Conservation (phyloP, 768 basidiomycete genomes). For the Leucogyrophana mollusca region DNA sequence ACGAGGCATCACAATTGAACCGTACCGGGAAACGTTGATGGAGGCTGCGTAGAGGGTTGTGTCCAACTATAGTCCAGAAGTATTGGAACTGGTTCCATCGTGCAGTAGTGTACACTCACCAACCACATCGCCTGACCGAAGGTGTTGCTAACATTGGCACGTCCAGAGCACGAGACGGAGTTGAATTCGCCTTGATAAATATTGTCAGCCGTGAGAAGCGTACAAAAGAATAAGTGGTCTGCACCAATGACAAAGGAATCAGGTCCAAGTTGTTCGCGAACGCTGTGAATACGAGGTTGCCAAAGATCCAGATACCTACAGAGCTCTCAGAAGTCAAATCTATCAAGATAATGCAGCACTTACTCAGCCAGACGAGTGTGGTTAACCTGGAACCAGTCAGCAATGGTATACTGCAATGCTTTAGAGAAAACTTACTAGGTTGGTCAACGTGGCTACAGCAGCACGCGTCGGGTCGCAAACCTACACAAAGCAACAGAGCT, state of each 20-base stretch:
- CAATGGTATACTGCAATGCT: not conserved
- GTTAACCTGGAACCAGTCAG: constrained; percentile 39
- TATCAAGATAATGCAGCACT: constrained; percentile 7
- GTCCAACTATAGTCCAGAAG: constrained; percentile 10
- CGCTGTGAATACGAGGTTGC: constrained; percentile 49
- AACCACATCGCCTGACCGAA: constrained; percentile 58
- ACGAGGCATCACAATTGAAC: not conserved
- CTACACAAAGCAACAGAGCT: constrained; percentile 14
- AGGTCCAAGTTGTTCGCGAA: constrained; percentile 46
- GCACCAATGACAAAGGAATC: constrained; percentile 49
- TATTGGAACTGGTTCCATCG: not conserved
- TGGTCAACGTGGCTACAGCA: constrained; percentile 47
- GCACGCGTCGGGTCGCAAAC: constrained; percentile 43
- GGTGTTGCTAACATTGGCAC: constrained; percentile 48
- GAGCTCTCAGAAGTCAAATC: not conserved
- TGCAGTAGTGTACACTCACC: constrained; percentile 32
- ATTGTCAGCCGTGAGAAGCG: not conserved
- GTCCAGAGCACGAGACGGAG: constrained; percentile 53
- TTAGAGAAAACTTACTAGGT: constrained; percentile 33
- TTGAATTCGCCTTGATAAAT: constrained; percentile 47
- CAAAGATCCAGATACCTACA: constrained; percentile 53
- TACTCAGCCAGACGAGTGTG: constrained; percentile 50
- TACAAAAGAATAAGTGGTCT: not conserved
- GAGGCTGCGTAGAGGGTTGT: constrained; percentile 25
- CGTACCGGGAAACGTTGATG: constrained; percentile 47